phyloP scores from a whole-genome alignment of 1,139 yeast genomes.

The Zygotorulaspora mrakii region DNA sequence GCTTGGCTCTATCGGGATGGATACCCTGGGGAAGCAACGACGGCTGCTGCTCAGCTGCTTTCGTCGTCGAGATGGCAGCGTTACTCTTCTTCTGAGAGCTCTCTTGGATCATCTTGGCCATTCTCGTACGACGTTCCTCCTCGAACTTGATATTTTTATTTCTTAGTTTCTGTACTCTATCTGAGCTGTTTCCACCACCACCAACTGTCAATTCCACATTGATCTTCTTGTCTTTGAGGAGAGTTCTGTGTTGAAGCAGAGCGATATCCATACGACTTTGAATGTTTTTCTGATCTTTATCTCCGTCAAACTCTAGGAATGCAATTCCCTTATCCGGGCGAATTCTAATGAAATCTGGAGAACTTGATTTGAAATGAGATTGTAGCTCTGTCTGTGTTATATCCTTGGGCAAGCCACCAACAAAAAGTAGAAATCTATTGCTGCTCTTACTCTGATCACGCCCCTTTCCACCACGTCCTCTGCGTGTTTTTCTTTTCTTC shows the following conservation, averaged over 20 bases:
- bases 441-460: conserved; percentile 40
- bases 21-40: conserved; percentile 18
- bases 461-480: conserved; percentile 62
- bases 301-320: conserved; percentile 76
- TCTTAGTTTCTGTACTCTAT: conserved; percentile 65
- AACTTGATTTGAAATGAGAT: conserved; percentile 69
- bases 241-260: conserved; percentile 73
- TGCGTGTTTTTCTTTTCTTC: conserved; percentile 71
- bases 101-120: conserved; percentile 35
- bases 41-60: conserved; percentile 4
- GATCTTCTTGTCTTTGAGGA: conserved; percentile 65
- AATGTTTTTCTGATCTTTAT: conserved; percentile 50
- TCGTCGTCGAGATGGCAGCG: conserved; percentile 4
- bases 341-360: conserved; percentile 71
- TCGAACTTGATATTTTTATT: conserved; percentile 72
- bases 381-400: conserved; percentile 57
- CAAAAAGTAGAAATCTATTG: conserved; percentile 77
- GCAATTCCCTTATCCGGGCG: conserved; percentile 89
- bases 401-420: conserved; percentile 87
- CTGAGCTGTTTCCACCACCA: conserved; percentile 89
- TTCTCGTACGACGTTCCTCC: conserved; percentile 57
- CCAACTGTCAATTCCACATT: conserved; percentile 97
- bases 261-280: conserved; percentile 80
- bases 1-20: conserved; percentile 36
- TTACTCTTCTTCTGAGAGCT: conserved; percentile 22